phyloP scores from a whole-genome alignment of 768 basidiomycete species.

The Leucosporidium creatinivorum region DNA sequence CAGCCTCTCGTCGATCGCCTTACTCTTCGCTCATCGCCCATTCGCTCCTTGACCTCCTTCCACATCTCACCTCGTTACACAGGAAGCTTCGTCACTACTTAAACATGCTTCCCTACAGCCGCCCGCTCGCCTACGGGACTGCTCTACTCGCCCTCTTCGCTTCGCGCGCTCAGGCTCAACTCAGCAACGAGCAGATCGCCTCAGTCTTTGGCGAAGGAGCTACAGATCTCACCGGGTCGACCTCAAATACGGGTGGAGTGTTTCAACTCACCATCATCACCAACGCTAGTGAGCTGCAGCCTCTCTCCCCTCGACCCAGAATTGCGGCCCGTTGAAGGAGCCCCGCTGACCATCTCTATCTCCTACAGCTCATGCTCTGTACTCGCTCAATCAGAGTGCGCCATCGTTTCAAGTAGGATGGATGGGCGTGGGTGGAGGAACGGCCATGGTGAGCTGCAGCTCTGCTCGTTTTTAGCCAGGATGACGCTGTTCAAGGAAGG shows the following conservation, averaged over 20 bases:
- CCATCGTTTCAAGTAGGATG: slow-evolving; percentile 8
- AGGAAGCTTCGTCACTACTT: too few species aligned
- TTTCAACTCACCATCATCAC: neutral
- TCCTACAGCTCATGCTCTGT: slow-evolving; percentile 17
- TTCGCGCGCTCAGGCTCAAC: neutral
- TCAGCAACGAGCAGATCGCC: neutral
- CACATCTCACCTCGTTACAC: neutral
- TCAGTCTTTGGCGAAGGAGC: neutral
- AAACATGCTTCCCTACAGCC: too few species aligned
- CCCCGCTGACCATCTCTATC: neutral
- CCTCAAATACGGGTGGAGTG: neutral
- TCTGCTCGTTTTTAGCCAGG: neutral
- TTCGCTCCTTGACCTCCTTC: neutral
- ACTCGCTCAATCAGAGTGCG: slow-evolving; percentile 5
- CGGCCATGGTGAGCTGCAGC: neutral
- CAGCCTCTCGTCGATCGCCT: neutral
- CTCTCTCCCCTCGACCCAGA: neutral
- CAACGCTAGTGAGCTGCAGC: neutral
- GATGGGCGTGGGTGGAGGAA: slow-evolving; percentile 12
- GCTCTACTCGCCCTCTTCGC: too few species aligned
- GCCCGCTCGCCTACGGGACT: too few species aligned
- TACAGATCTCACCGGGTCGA: neutral
- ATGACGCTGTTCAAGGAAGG: neutral
- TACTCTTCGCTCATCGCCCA: neutral
- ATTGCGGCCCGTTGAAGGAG: neutral